These are phyloP conservation scores for Fallopia convolvulus DNA, from an alignment of 148 eudicot species.

Conservation along the genomic window DNA sequence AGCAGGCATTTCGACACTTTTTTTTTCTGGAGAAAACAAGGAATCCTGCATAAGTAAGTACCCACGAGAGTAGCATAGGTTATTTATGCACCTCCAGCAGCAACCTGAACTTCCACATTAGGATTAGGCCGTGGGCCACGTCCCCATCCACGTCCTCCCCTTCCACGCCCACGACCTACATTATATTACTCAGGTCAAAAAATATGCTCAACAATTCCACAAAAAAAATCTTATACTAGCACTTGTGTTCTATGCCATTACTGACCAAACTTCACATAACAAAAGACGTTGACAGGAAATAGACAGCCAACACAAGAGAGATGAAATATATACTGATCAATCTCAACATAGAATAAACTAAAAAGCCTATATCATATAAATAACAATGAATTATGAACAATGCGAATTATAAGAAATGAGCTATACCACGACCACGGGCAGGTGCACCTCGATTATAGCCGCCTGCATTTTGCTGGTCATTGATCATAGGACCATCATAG, in stretches of 20 bases:
- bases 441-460: conserved; percentile 54
- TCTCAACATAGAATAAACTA: background rate
- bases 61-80: conserved; percentile 2
- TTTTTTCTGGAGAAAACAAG: conserved; percentile 19
- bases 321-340: background rate
- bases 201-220: background rate
- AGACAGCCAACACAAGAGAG: background rate
- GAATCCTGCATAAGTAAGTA: conserved; percentile 20
- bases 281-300: background rate
- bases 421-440: conserved; percentile 30
- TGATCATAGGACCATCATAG: conserved; percentile 53
- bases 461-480: conserved; percentile 43
- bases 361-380: background rate
- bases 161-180: conserved; percentile 15
- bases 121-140: conserved; percentile 52
- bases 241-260: background rate
- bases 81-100: conserved; percentile 39
- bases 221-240: background rate
- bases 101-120: conserved; percentile 48
- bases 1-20: conserved; percentile 41
- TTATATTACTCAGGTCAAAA: background rate
- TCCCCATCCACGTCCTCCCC: conserved; percentile 67
- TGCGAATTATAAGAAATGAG: background rate
- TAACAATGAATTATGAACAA: background rate
- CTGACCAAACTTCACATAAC: background rate